phyloP scores from a whole-genome alignment of 176 grass and related monocot genomes.

The Oropetium thomaeum region DNA sequence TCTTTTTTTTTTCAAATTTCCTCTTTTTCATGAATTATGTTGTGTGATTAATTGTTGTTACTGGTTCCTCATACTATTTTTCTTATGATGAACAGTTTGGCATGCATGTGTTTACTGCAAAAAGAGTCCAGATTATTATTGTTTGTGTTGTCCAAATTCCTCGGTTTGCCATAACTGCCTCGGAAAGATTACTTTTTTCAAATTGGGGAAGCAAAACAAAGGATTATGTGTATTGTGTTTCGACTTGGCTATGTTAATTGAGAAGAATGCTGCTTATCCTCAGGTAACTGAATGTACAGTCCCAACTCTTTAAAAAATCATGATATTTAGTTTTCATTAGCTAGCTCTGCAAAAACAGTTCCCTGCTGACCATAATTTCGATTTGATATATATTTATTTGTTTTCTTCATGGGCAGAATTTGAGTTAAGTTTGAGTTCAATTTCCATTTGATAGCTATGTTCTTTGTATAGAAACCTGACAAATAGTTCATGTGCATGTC shows the following conservation, averaged over 20 bases:
- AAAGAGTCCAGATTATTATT: slow-evolving; percentile 50
- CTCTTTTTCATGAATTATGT: slow-evolving; percentile 10
- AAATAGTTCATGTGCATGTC: slow-evolving; percentile 29
- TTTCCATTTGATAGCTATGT: neutral
- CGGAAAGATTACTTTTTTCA: slow-evolving; percentile 56
- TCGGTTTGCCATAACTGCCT: slow-evolving; percentile 64
- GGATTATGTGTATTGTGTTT: slow-evolving; percentile 79
- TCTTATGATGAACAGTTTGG: slow-evolving; percentile 56
- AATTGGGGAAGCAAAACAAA: slow-evolving; percentile 49
- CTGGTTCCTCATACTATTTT: slow-evolving; percentile 3
- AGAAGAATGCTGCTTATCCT: slow-evolving; percentile 37
- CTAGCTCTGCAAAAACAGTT: neutral
- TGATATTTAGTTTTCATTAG: neutral
- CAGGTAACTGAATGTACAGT: slow-evolving; percentile 38
- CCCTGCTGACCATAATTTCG: neutral
- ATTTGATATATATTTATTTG: slow-evolving; percentile 13
- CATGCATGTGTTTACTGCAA: slow-evolving; percentile 64
- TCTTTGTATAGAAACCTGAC: slow-evolving; percentile 27
- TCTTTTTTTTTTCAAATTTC: no score
- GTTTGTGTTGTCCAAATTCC: slow-evolving; percentile 65
- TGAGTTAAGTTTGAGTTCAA: no score
- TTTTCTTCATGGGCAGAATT: slow-evolving; percentile 4
- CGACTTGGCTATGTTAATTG: slow-evolving; percentile 35
- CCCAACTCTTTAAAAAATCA: slow-evolving; percentile 19
- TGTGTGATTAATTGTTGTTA: slow-evolving; percentile 10